Percentiles rank a stretch among this genome's conserved stretches.
These are phyloP conservation scores for Chrysoporthe austroafricana DNA, from an alignment of 2,329 filamentous ascomycete genomes.

Conservation along the genomic window DNA sequence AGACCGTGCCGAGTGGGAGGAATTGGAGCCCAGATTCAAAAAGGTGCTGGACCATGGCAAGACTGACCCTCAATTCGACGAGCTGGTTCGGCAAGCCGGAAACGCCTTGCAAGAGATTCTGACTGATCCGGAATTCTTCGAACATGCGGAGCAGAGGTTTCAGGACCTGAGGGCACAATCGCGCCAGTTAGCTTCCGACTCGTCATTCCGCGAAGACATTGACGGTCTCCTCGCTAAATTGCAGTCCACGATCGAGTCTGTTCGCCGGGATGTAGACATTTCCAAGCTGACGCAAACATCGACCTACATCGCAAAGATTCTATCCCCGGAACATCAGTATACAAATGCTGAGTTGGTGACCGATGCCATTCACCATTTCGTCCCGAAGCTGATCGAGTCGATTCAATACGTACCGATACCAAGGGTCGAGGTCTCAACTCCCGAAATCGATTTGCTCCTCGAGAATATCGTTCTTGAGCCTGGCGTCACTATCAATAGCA, in stretches of 20 bases:
- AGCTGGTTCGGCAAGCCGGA: constrained; percentile 73
- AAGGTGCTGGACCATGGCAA: constrained; percentile 73
- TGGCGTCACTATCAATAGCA: constrained; percentile 79
- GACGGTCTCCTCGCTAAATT: constrained; percentile 72
- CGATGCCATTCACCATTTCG: constrained; percentile 78
- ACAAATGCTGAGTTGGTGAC: constrained; percentile 73
- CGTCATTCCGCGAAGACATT: constrained; percentile 72
- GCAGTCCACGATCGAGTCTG: constrained; percentile 68
- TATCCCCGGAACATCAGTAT: constrained; percentile 67
- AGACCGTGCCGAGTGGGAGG: constrained; percentile 73
- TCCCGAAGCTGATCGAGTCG: constrained; percentile 75
- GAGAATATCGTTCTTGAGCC: constrained; percentile 93
- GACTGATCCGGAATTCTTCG: constrained; percentile 84
- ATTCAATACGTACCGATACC: constrained; percentile 91
- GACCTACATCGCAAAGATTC: constrained; percentile 67
- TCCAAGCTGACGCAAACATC: constrained; percentile 69
- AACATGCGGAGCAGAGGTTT: constrained; percentile 65
- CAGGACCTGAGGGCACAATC: constrained; percentile 56
- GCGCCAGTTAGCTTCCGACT: constrained; percentile 68
- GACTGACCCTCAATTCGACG: constrained; percentile 81
- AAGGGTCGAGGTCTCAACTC: constrained; percentile 82
- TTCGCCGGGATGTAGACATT: constrained; percentile 73
- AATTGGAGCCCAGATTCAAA: constrained; percentile 69
- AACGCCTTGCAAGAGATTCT: constrained; percentile 79
- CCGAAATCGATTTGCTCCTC: constrained; percentile 80